Evolutionary conservation across 176 grass and related monocot genomes (phyloP).

Genomic region (Hordeum vulgare): DNA sequence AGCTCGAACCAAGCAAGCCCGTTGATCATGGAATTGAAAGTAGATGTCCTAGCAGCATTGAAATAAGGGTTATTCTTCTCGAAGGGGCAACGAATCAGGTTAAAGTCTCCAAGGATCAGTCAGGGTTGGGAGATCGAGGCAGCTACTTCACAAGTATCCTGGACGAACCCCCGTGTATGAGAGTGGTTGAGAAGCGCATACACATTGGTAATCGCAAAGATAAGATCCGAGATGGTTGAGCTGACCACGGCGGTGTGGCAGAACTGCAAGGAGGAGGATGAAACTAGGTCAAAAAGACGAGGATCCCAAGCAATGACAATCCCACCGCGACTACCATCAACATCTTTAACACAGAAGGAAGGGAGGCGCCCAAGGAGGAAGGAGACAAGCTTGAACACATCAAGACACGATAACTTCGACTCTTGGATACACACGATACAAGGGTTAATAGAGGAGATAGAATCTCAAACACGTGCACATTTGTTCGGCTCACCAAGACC

Average conservation of each 20-base stretch:
- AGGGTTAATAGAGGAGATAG: not conserved
- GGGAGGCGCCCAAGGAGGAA: not conserved
- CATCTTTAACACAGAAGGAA: fast-evolving
- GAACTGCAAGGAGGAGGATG: too few species aligned
- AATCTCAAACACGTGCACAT: too few species aligned
- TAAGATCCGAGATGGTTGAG: not conserved
- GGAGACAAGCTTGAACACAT: not conserved
- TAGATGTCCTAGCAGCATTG: fast-evolving
- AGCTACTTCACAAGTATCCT: fast-evolving
- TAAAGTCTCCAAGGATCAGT: not conserved
- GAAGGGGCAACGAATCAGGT: too few species aligned
- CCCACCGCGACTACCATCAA: not conserved
- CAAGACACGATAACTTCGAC: not conserved
- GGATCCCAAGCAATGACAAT: not conserved
- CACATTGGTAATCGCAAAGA: not conserved
- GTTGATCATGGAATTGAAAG: not conserved
- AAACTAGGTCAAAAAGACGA: not conserved
- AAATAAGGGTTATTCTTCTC: not conserved
- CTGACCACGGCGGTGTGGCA: not conserved
- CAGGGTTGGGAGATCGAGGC: not conserved
- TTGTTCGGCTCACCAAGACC: too few species aligned
- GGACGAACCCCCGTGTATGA: fast-evolving
- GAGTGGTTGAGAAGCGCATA: not conserved
- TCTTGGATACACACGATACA: not conserved
- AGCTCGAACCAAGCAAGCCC: not conserved